Conservation (phyloP, 139 green algal species). For the Chlamydomonas sp. region DNA sequence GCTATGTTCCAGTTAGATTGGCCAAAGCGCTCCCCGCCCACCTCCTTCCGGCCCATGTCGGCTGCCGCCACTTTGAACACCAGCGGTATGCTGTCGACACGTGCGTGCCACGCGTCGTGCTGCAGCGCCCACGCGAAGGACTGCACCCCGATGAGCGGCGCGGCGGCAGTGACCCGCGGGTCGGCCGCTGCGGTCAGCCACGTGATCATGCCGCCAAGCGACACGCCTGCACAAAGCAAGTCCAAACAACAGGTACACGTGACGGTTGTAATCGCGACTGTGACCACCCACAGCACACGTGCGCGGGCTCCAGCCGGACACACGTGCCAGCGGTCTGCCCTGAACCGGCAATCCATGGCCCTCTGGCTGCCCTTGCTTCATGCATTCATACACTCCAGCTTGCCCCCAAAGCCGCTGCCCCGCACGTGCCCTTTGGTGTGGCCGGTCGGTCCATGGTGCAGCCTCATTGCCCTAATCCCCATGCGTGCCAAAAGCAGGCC, state of each 20-base stretch:
- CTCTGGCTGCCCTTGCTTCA: too few species aligned
- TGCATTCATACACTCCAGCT: too few species aligned
- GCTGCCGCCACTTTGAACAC: slow-evolving; percentile 57
- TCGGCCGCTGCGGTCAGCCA: slow-evolving; percentile 72
- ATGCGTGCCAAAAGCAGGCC: too few species aligned
- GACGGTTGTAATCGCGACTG: background rate
- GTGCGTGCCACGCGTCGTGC: slow-evolving; percentile 60
- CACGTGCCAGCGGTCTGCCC: too few species aligned
- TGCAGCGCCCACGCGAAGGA: slow-evolving; percentile 68
- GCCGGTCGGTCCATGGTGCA: too few species aligned
- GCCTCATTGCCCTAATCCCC: too few species aligned
- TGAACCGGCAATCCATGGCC: too few species aligned
- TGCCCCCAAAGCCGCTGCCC: too few species aligned
- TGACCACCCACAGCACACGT: background rate
- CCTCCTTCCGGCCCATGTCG: background rate
- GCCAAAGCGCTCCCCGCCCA: background rate
- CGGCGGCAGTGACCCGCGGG: slow-evolving; percentile 59
- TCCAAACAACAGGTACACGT: background rate
- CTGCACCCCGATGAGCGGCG: slow-evolving; percentile 79
- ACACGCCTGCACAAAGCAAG: slow-evolving; percentile 48
- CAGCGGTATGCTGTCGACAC: slow-evolving; percentile 55
- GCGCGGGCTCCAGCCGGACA: too few species aligned
- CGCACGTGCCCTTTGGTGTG: too few species aligned
- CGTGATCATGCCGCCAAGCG: slow-evolving; percentile 76
- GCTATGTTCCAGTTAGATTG: background rate